Evolutionary conservation across 305 asterid species (phyloP).

Genomic region (Salvia sclarea): DNA sequence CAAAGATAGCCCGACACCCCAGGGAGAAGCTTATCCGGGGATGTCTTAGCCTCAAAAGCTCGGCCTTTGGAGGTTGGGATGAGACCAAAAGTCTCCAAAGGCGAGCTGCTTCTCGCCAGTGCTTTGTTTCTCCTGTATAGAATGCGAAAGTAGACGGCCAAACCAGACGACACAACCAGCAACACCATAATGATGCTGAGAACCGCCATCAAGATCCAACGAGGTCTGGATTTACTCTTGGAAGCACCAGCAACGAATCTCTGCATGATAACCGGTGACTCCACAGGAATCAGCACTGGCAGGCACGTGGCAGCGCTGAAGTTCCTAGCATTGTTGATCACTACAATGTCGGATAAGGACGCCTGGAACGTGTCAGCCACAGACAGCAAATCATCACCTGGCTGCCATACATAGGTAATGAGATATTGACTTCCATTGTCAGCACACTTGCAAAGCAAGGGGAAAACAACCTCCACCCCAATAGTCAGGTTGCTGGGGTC

Average conservation of each 20-base stretch:
- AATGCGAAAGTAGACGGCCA: slow-evolving; percentile 31
- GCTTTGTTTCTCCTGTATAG: slow-evolving; percentile 39
- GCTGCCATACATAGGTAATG: slow-evolving; percentile 79
- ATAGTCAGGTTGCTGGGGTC: slow-evolving; percentile 55
- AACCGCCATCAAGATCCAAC: slow-evolving; percentile 32
- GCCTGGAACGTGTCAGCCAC: slow-evolving; percentile 61
- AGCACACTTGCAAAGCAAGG: slow-evolving; percentile 68
- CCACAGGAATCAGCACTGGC: slow-evolving; percentile 62
- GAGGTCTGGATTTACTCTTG: slow-evolving; percentile 31
- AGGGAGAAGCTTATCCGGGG: slow-evolving; percentile 64
- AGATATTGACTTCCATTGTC: slow-evolving; percentile 40
- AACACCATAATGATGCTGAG: slow-evolving; percentile 33
- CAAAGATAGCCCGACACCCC: slow-evolving; percentile 78
- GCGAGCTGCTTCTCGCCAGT: slow-evolving; percentile 37
- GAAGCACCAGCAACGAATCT: slow-evolving; percentile 30
- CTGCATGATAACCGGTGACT: slow-evolving; percentile 41
- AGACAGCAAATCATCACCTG: slow-evolving; percentile 45
- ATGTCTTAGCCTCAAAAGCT: slow-evolving; percentile 29
- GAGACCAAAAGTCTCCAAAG: slow-evolving; percentile 39
- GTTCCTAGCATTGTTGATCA: slow-evolving; percentile 50
- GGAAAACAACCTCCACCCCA: slow-evolving; percentile 52
- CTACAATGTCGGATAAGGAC: slow-evolving; percentile 39
- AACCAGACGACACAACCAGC: slow-evolving; percentile 36
- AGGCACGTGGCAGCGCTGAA: slow-evolving; percentile 56
- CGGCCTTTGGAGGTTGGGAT: slow-evolving; percentile 27